A percentile compares a stretch with the other conserved stretches of the same genome.
Conservation (phyloP, 1,284 basidiomycete species). For the Sporisorium graminicola region DNA sequence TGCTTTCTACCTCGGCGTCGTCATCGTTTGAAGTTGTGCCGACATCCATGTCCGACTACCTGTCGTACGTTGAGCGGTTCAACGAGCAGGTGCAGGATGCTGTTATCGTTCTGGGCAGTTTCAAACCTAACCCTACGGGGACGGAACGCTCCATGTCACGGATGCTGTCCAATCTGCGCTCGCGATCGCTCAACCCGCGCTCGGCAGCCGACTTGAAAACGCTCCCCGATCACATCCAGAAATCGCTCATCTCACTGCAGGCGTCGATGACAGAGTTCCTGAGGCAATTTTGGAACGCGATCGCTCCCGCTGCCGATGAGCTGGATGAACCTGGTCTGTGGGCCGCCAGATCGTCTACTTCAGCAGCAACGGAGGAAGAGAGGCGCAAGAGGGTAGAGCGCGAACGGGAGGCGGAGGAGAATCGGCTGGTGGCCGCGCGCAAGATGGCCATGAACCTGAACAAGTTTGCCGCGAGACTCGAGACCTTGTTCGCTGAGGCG, state of each 20-base stretch:
- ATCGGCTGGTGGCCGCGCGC: slow-evolving; percentile 4
- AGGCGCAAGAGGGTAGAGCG: slow-evolving; percentile 12
- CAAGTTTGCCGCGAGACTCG: slow-evolving; percentile 11
- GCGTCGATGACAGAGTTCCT: slow-evolving; percentile 95
- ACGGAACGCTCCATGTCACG: slow-evolving; percentile 14
- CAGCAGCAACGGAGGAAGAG: slow-evolving; percentile 8
- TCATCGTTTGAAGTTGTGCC: slow-evolving; percentile 4
- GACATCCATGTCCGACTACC: slow-evolving; percentile 15
- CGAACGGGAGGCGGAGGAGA: slow-evolving; percentile 27
- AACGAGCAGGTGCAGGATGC: slow-evolving; percentile 1
- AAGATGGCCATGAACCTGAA: slow-evolving; percentile 46
- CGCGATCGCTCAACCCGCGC: slow-evolving; percentile 14
- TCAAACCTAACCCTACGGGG: slow-evolving; percentile 3
- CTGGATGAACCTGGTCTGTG: neutral
- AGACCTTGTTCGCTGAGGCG: slow-evolving; percentile 3
- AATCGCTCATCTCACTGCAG: slow-evolving; percentile 87
- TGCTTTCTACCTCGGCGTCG: neutral
- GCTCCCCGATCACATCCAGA: slow-evolving; percentile 82
- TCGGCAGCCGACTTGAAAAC: slow-evolving; percentile 70
- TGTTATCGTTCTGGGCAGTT: slow-evolving; percentile 12
- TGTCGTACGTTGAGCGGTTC: slow-evolving; percentile 21
- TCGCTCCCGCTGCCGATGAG: slow-evolving; percentile 75
- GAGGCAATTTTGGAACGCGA: slow-evolving; percentile 91
- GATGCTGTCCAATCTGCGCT: slow-evolving; percentile 30
- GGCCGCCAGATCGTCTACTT: neutral